Percentiles rank a stretch among this genome's conserved stretches.
These are phyloP conservation scores for Tremellales sp. DNA, from an alignment of 1,284 basidiomycete species.

Conservation along the genomic window DNA sequence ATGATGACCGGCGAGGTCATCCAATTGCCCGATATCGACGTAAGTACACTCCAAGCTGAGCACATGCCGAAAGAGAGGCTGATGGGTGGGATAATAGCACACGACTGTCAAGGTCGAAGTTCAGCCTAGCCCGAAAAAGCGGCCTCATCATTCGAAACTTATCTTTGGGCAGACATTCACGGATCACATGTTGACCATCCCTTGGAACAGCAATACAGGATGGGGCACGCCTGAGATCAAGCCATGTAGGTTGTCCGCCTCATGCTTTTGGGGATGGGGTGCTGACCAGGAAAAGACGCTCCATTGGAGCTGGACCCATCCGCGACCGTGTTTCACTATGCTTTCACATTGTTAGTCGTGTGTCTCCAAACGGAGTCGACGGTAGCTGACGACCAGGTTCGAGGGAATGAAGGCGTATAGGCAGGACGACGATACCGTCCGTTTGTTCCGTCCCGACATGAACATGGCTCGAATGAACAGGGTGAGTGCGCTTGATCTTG, in stretches of 20 bases:
- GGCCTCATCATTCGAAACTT: constrained; percentile 48
- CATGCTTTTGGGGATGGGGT: not conserved
- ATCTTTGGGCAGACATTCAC: constrained; percentile 60
- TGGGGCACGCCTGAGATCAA: constrained; percentile 81
- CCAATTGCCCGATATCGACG: constrained; percentile 52
- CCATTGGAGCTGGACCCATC: constrained; percentile 75
- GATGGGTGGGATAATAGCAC: constrained; percentile 44
- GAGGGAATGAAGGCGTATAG: constrained; percentile 97
- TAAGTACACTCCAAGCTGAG: constrained; percentile 20
- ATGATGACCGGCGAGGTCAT: constrained; percentile 54
- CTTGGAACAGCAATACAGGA: constrained; percentile 68
- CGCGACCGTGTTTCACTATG: constrained; percentile 89
- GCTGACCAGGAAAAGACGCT: constrained; percentile 58
- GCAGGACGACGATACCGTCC: constrained; percentile 69
- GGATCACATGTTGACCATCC: constrained; percentile 87
- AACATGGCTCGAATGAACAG: constrained; percentile 75
- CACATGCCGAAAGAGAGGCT: too few species aligned
- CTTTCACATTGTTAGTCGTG: constrained; percentile 51
- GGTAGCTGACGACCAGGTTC: constrained; percentile 52
- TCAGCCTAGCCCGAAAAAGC: constrained; percentile 49
- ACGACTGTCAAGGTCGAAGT: constrained; percentile 54
- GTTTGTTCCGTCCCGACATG: constrained; percentile 94
- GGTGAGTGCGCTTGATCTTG: constrained; percentile 34
- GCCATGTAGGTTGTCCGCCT: constrained; percentile 60
- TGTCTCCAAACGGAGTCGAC: not conserved